Base-by-base conservation (phyloP, 1,139 yeast genomes). In the Blastobotrys ciferrii region DNA sequence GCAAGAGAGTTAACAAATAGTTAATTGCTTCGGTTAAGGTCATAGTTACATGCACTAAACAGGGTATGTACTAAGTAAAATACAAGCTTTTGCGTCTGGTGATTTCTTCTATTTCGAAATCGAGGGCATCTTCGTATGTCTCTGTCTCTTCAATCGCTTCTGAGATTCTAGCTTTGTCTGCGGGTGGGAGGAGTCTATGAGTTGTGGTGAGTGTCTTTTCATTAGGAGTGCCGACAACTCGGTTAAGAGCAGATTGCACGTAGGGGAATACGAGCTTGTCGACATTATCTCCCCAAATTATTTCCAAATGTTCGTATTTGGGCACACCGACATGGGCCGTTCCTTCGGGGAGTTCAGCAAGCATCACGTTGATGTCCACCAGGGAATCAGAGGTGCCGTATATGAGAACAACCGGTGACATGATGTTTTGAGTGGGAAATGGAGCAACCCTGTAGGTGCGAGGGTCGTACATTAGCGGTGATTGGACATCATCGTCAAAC, bases 301-400 rank as follows among this genome's bases (percentile, higher is more conserved):
- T 77, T 63, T 91, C 98, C 52, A 91, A 71, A 67, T 91, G 98
- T 67, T 91, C 98, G 63, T 88, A 82, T 33, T 68, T 70, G 1
- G 68, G 70, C 1, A 85, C 78, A 0, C 82, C 79, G 4, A 60
- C 62, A 39, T 49, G 51, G n/a, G 56, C 57, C 0, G 74, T 68
- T 2, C 63, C 63, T 1, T 55, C 54, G 0, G 81, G 81, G 23
- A 85, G 70, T 59, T 82, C 88, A 9, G 65, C 57, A 37, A 73
- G 74, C 85, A 91, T 83, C 9, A 83, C 81, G 17, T 83, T 76
- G 41, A 91, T 87, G 61, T 91, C 95, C 19, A 91, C 96, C 45
- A 91, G 72, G 0, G 95, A 84, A 67, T 91, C 98, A 1, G 69
- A 57, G 49, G 81, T 80, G 7, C 98, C 98, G 62, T 89, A 91